These are phyloP conservation scores for Daphne laureola DNA, from an alignment of 441 rosid genomes.

Conservation along the genomic window DNA sequence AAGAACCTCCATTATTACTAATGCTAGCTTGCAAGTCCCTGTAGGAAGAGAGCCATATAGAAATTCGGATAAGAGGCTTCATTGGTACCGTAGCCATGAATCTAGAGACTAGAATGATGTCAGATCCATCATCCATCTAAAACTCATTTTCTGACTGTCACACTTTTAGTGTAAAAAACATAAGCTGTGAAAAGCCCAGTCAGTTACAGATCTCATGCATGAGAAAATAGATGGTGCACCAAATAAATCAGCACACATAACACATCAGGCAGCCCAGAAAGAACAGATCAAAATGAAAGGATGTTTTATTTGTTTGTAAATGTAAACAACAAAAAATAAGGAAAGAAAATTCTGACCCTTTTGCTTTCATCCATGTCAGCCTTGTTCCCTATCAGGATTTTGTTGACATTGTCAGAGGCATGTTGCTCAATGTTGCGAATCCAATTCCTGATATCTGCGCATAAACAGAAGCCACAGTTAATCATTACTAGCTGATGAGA, in stretches of 20 bases:
- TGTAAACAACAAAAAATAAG: background rate
- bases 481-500: too few species aligned
- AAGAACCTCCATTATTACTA: constrained; percentile 3
- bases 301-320: background rate
- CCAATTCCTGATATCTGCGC: constrained; percentile 66
- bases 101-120: background rate
- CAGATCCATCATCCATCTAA: constrained; percentile 3
- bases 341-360: constrained; percentile 33
- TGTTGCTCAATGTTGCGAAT: constrained; percentile 72
- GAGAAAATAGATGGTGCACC: background rate
- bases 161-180: background rate
- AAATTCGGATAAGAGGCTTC: background rate
- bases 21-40: background rate
- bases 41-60: background rate
- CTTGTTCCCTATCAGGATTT: constrained; percentile 66
- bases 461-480: constrained; percentile 6
- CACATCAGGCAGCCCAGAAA: constrained; percentile 7
- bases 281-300: background rate
- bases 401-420: constrained; percentile 71
- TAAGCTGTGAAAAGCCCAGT: background rate
- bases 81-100: constrained; percentile 1
- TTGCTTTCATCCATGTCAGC: constrained; percentile 84
- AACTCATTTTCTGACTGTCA: constrained; percentile 5
- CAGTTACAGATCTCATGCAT: constrained; percentile 8
- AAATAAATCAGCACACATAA: constrained; percentile 2